phyloP scores from a whole-genome alignment of 1,284 basidiomycete genomes.

The Cutaneotrichosporon mucoides region DNA sequence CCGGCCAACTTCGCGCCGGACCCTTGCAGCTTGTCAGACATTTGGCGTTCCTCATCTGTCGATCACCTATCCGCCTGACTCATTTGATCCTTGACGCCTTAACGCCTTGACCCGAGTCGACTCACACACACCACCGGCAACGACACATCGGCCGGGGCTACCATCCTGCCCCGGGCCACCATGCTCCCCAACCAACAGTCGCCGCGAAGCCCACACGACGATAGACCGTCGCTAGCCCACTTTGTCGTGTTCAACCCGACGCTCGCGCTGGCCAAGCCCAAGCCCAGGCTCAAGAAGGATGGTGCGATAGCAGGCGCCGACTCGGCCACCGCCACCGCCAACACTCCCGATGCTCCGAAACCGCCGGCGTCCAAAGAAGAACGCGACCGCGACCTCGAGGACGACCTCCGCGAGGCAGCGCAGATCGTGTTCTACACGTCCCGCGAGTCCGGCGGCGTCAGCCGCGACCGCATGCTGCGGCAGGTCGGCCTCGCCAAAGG shows the following conservation, averaged over 20 bases:
- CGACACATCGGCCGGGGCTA: not conserved
- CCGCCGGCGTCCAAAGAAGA: not conserved
- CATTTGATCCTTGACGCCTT: no score
- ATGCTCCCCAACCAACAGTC: not conserved
- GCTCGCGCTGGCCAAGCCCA: conserved; percentile 7
- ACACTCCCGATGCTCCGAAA: no score
- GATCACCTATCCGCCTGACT: no score
- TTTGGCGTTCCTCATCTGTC: no score
- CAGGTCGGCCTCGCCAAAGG: conserved; percentile 45
- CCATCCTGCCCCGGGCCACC: not conserved
- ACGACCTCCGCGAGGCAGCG: conserved; percentile 40
- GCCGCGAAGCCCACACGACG: not conserved
- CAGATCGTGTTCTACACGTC: conserved; percentile 47
- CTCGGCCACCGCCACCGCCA: no score
- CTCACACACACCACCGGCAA: no score
- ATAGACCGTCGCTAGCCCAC: conserved; percentile 28
- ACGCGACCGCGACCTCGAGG: conserved; percentile 35
- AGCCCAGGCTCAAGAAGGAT: not conserved
- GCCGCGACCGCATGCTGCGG: conserved; percentile 41
- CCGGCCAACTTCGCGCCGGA: no score
- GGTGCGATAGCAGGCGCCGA: no score
- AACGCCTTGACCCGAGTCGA: no score
- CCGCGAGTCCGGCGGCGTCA: conserved; percentile 31
- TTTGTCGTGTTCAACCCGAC: conserved; percentile 46
- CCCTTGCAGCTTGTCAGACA: no score